Percentiles rank a stretch among this genome's conserved stretches.
These are phyloP conservation scores for Apophysomyces ossiformis DNA, from an alignment of 371 early-diverging fungal genomes.

Conservation along the genomic window DNA sequence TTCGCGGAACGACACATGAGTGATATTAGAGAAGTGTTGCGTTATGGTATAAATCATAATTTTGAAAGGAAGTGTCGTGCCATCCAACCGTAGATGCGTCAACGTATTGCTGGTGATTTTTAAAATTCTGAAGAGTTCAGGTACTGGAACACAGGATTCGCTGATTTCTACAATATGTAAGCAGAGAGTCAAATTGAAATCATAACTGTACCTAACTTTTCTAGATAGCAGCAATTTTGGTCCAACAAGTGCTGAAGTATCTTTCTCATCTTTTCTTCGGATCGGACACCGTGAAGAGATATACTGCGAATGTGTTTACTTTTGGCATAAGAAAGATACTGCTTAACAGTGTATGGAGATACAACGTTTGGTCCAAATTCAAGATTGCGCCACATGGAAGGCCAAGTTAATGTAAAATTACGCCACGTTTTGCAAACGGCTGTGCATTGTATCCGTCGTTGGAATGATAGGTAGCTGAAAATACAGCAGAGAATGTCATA, in stretches of 20 bases:
- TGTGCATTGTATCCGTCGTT: constrained; percentile 39
- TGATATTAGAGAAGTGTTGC: constrained; percentile 17
- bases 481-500: constrained; percentile 40
- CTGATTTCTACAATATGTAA: constrained; percentile 23
- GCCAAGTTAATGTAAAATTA: constrained; percentile 28
- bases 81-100: constrained; percentile 23
- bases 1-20: constrained; percentile 26
- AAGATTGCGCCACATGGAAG: constrained; percentile 47
- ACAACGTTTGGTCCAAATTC: constrained; percentile 26
- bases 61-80: constrained; percentile 6
- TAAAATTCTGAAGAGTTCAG: constrained; percentile 20
- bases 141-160: constrained; percentile 20
- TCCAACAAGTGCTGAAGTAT: constrained; percentile 27
- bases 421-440: constrained; percentile 43
- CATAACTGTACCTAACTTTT: constrained; percentile 30
- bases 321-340: constrained; percentile 29
- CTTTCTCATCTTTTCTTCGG: constrained; percentile 17
- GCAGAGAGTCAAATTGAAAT: not conserved
- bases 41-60: constrained; percentile 14
- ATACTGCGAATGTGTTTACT: constrained; percentile 35
- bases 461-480: constrained; percentile 37
- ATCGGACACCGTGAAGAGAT: constrained; percentile 13
- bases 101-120: constrained; percentile 34
- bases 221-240: constrained; percentile 39
- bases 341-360: constrained; percentile 19